Base-by-base conservation (phyloP, 352 stramenopile species). In the Blastocystis hominis region DNA sequence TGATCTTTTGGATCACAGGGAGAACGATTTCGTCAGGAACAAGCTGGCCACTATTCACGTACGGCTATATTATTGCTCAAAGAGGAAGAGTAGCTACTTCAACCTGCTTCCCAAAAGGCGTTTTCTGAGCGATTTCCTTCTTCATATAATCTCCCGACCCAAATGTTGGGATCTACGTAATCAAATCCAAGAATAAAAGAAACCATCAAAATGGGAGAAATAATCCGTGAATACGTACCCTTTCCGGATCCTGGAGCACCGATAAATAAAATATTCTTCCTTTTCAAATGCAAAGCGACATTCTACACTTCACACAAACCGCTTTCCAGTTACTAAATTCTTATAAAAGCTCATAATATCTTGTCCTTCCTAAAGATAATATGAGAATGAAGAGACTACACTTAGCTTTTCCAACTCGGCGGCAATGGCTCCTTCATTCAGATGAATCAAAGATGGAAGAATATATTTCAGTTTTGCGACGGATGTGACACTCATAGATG, bases 71-170 rank as follows among this genome's bases (percentile, higher is more conserved):
- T 2, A 40, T 36, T 77, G 40, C 42, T 72, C 13, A 72, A 13
- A 72, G n/a, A 20, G n/a, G 15, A 53, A 72, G 42, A 72, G 42
- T 2, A 53, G n/a, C 36, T 30, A 72, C 62, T 72, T 72, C 62
- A n/a, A 42, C 36, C n/a, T 54, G 42, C 42, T 79, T 62, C 10
- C 77, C 77, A 77, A 87, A 87, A 13, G 34, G 2, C 0, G 77
- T 75, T n/a, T 47, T 50, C 30, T 50, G 38, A 40, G 62, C 20
- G 4, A 87, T 87, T 63, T 87, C 62, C 54, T 75, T 61, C 36
- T 87, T 87, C 62, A 87, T 87, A 44, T 87, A 87, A 66, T 87
- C 77, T n/a, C 77, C 77, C 3, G 62, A 68, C 15, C 77, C 77
- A 75, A 87, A 76, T 36, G 63, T 69, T 44, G 77, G 77, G 9